A percentile compares a stretch with the other conserved stretches of the same genome.
phyloP scores from a whole-genome alignment of 176 grass and related monocot genomes.

The Lolium multiflorum region DNA sequence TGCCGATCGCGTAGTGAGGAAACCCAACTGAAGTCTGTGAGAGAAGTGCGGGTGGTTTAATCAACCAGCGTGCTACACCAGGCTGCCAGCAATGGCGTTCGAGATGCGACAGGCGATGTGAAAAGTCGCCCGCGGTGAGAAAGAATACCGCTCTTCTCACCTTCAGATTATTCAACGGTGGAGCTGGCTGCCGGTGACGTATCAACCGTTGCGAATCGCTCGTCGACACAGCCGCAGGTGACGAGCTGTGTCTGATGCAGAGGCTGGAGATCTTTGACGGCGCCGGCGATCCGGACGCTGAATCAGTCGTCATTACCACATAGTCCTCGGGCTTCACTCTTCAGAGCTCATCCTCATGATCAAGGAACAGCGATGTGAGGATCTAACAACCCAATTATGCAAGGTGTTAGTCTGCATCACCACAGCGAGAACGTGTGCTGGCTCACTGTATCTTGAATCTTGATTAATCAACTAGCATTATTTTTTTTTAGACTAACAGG shows the following conservation, averaged over 20 bases:
- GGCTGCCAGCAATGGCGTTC: conserved; percentile 37
- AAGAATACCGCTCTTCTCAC: background rate
- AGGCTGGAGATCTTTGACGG: background rate
- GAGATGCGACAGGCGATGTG: conserved; percentile 25
- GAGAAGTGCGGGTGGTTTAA: background rate
- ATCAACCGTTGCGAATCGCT: conserved; percentile 10
- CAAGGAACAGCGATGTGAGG: background rate
- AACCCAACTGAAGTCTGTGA: background rate
- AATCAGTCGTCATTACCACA: background rate
- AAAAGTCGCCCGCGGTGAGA: background rate
- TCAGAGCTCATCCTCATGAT: background rate
- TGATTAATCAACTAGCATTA: background rate
- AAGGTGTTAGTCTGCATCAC: background rate
- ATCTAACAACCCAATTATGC: background rate
- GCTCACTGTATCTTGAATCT: background rate
- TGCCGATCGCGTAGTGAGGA: background rate
- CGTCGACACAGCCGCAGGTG: conserved; percentile 3
- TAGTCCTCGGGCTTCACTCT: background rate
- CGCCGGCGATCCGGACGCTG: background rate
- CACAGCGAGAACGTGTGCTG: background rate
- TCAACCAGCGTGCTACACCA: background rate
- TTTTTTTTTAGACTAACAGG: no score
- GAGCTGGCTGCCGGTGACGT: background rate
- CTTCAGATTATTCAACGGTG: background rate
- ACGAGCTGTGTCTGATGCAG: background rate